A percentile compares a stretch with the other conserved stretches of the same genome.
Conservation (phyloP, 1,139 yeast species). For the Kazachstania sp. region DNA sequence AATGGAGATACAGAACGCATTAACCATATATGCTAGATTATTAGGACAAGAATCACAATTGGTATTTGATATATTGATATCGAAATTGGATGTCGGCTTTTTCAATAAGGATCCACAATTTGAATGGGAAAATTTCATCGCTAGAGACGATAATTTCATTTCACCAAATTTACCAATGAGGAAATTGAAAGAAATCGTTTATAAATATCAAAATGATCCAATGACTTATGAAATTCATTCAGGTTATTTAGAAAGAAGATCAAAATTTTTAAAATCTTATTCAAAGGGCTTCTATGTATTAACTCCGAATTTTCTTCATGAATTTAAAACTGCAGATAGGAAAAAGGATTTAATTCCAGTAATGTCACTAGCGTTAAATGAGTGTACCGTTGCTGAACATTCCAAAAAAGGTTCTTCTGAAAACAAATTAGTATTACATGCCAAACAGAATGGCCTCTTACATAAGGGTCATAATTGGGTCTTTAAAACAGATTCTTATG, state of each 20-base stretch:
- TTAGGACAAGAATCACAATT: constrained; percentile 63
- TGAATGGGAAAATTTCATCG: constrained; percentile 85
- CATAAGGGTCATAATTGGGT: constrained; percentile 89
- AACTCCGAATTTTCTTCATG: constrained; percentile 83
- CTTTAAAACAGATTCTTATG: constrained; percentile 74
- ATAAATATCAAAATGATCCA: constrained; percentile 63
- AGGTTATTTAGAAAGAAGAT: constrained; percentile 80
- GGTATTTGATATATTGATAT: constrained; percentile 54
- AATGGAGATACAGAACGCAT: constrained; percentile 73
- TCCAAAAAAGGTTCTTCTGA: constrained; percentile 55
- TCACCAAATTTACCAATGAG: constrained; percentile 67
- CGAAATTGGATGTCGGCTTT: constrained; percentile 64
- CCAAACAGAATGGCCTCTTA: constrained; percentile 59
- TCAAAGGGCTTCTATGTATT: constrained; percentile 86
- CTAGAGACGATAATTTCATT: constrained; percentile 68
- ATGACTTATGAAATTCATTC: constrained; percentile 64
- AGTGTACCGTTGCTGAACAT: constrained; percentile 76
- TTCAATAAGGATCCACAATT: constrained; percentile 66
- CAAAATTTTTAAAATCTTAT: constrained; percentile 83
- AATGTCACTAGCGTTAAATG: constrained; percentile 74
- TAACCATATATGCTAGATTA: constrained; percentile 61
- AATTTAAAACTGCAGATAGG: constrained; percentile 76
- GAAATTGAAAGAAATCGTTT: constrained; percentile 50
- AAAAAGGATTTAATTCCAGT: constrained; percentile 80
- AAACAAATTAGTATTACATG: constrained; percentile 65